Conservation (phyloP, 1,284 basidiomycete genomes). For the Cutaneotrichosporon daszewskae region DNA sequence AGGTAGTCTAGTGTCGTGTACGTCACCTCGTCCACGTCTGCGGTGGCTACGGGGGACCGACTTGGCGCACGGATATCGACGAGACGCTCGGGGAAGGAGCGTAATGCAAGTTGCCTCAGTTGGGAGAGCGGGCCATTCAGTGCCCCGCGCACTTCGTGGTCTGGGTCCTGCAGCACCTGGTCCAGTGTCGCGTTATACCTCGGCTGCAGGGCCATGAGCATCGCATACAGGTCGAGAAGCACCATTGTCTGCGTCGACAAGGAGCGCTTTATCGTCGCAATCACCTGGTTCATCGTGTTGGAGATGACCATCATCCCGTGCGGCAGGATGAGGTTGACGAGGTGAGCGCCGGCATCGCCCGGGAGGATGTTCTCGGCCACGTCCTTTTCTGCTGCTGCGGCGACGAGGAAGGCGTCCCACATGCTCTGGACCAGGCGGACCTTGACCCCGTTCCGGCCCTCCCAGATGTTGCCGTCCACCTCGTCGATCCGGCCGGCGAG, state of each 20-base stretch:
- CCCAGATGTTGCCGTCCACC: slow-evolving; percentile 33
- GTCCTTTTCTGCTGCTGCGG: slow-evolving; percentile 42
- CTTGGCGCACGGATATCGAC: slow-evolving; percentile 38
- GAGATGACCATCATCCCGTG: slow-evolving; percentile 19
- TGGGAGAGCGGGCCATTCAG: slow-evolving; percentile 22
- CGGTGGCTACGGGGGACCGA: slow-evolving; percentile 12
- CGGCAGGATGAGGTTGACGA: slow-evolving; percentile 27
- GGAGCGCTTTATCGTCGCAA: slow-evolving; percentile 35
- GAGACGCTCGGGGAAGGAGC: slow-evolving; percentile 45
- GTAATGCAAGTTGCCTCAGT: slow-evolving; percentile 27
- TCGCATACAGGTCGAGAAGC: slow-evolving; percentile 40
- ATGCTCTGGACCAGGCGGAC: slow-evolving; percentile 26
- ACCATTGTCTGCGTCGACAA: slow-evolving; percentile 37
- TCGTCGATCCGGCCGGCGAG: slow-evolving; percentile 30
- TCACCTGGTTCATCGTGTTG: slow-evolving; percentile 27
- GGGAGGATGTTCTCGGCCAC: slow-evolving; percentile 37
- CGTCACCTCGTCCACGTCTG: slow-evolving; percentile 34
- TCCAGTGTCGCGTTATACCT: slow-evolving; percentile 29
- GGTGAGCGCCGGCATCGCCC: slow-evolving; percentile 22
- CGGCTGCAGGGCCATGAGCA: slow-evolving; percentile 22
- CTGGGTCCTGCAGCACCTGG: slow-evolving; percentile 17
- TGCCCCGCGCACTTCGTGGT: slow-evolving; percentile 19
- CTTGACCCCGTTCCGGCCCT: slow-evolving; percentile 31
- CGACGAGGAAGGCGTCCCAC: slow-evolving; percentile 34
- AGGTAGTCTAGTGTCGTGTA: slow-evolving; percentile 43